Percentiles rank a stretch among this genome's conserved stretches.
Conservation (phyloP, 2,329 filamentous ascomycete genomes). For the Colletotrichum aenigma region DNA sequence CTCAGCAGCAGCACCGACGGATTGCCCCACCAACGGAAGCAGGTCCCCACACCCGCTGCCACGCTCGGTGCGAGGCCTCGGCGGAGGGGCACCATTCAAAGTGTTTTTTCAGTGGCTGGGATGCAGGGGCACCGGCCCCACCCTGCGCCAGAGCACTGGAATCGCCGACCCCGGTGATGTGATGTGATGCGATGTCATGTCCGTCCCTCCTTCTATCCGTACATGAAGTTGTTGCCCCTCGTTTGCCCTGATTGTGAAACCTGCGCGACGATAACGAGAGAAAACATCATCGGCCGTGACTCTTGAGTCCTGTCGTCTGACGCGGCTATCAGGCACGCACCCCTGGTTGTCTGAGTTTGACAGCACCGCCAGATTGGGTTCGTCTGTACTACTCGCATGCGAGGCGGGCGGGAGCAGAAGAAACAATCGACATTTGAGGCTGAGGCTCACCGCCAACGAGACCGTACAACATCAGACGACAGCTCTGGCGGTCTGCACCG, state of each 20-base stretch:
- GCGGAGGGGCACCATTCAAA: background rate
- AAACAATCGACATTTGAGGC: background rate
- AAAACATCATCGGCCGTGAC: background rate
- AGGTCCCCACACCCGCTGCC: background rate
- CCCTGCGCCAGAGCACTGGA: background rate
- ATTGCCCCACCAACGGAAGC: background rate
- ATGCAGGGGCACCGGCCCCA: background rate
- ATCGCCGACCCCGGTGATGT: background rate
- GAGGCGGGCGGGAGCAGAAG: background rate
- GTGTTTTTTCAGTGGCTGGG: constrained; percentile 12
- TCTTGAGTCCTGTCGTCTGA: background rate
- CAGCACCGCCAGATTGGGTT: background rate
- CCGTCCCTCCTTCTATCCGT: background rate
- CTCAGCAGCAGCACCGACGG: background rate
- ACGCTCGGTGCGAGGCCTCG: background rate
- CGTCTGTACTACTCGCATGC: background rate
- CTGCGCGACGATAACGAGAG: background rate
- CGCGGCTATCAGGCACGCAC: background rate
- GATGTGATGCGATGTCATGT: background rate
- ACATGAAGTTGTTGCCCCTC: background rate
- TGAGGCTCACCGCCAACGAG: background rate
- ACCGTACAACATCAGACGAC: background rate
- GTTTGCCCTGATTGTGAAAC: background rate
- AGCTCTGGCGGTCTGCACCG: background rate
- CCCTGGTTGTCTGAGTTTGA: background rate